A percentile compares a stretch with the other conserved stretches of the same genome.
Evolutionary conservation across 2,329 filamentous ascomycete species (phyloP).

Genomic region (Tolypocladium paradoxum): DNA sequence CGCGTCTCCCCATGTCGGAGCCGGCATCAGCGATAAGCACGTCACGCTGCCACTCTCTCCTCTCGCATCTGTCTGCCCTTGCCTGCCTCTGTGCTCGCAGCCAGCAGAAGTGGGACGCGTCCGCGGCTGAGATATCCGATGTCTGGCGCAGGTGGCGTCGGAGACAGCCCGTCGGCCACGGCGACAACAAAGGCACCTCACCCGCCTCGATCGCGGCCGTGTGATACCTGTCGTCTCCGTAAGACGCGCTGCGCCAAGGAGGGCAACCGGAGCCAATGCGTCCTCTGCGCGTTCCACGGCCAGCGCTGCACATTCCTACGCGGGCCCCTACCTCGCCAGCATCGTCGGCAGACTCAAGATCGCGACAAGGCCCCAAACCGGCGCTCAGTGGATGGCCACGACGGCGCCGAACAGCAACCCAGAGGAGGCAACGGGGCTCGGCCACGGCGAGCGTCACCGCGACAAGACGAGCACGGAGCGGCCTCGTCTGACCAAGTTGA

Average conservation of each 20-base stretch:
- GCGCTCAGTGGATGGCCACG: neutral
- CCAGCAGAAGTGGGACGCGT: neutral
- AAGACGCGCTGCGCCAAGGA: constrained; percentile 57
- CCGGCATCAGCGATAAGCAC: neutral
- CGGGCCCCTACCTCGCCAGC: constrained; percentile 21
- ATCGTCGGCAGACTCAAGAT: constrained; percentile 4
- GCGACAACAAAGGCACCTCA: neutral
- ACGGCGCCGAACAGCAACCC: neutral
- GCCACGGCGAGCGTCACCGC: neutral
- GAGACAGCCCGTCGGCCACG: neutral
- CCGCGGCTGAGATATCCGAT: neutral
- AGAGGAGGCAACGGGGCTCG: neutral
- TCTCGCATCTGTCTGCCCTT: neutral
- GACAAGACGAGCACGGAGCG: neutral
- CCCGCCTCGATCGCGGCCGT: constrained; percentile 29
- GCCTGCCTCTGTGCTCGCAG: neutral
- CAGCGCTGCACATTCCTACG: constrained; percentile 54
- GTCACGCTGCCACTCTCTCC: neutral
- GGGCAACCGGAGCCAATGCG: constrained; percentile 46
- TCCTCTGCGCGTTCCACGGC: constrained; percentile 55
- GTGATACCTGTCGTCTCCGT: constrained; percentile 54
- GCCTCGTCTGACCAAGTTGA: neutral
- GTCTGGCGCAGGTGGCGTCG: neutral
- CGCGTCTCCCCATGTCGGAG: neutral
- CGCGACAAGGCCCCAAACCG: neutral